Evolutionary conservation across 1,139 yeast genomes (phyloP).

Genomic region (Suhomyces ambrosiae): DNA sequence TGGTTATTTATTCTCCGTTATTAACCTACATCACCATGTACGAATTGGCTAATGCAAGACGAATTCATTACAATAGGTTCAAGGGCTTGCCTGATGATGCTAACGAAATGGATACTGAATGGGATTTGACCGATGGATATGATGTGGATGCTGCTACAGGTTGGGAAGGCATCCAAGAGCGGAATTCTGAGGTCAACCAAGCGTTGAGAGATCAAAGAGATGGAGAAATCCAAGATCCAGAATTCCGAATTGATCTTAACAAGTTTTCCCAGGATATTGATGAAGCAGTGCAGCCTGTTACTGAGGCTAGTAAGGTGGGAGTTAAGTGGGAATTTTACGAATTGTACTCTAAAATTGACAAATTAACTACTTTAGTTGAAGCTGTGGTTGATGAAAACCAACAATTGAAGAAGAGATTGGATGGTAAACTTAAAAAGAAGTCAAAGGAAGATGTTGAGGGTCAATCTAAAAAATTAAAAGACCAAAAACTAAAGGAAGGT

Average conservation of each 20-base stretch:
- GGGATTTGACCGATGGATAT: conserved; percentile 84
- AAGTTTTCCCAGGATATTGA: conserved; percentile 54
- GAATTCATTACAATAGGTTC: conserved; percentile 71
- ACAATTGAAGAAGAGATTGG: conserved; percentile 26
- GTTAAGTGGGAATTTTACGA: conserved; percentile 68
- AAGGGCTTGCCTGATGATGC: conserved; percentile 75
- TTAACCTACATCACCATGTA: conserved; percentile 60
- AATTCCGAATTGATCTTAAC: conserved; percentile 53
- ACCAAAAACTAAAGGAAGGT: too few relatives aligned
- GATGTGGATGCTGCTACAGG: conserved; percentile 39
- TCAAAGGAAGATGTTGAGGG: too few relatives aligned
- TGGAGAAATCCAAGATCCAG: conserved; percentile 75
- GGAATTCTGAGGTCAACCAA: conserved; percentile 36
- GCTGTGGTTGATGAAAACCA: conserved; percentile 46
- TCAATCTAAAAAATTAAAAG: neutral
- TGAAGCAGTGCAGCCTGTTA: conserved; percentile 56
- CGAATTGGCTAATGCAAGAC: conserved; percentile 66
- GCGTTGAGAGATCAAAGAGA: conserved; percentile 53
- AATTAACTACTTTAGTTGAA: conserved; percentile 45
- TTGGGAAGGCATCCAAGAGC: conserved; percentile 44
- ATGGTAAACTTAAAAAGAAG: neutral
- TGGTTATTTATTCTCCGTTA: conserved; percentile 67
- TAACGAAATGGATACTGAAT: conserved; percentile 74
- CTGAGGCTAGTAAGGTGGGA: conserved; percentile 55
- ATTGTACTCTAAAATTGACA: conserved; percentile 52